Base-by-base conservation (phyloP, 176 grass and related monocot genomes). In the Panicum miliaceum region DNA sequence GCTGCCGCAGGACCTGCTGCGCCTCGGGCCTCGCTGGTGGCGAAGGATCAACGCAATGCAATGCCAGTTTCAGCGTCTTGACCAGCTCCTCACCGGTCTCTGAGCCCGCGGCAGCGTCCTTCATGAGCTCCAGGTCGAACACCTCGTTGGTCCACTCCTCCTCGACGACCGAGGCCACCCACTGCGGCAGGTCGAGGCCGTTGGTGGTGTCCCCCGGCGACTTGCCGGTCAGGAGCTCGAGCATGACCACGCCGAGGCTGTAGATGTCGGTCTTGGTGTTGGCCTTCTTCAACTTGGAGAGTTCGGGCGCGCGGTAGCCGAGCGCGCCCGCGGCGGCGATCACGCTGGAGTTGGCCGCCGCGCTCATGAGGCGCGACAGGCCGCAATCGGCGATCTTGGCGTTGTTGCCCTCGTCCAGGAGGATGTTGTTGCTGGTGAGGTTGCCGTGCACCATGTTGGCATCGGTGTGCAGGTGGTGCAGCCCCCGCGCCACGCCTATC, bases 61-160 rank as follows among this genome's bases (percentile, higher is more conserved):
- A 23, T 1, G 93, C 91, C 37, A 96, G 84, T n/a, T 96, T 96
- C 48, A 99, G 87, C 12, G 86, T 88, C 73, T 94, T 92, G 23
- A 99, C 93, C 54, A 99, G 78, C 78, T 99, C 93, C 59, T 99
- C 97, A 12, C 93, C 90, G 4, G 86, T 92, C 43, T 85, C 79
- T 3, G 79, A 80, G 29, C 77, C 86, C 2, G 86, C 68, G 42
- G 91, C 81, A 8, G 93, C 88, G 79, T 99, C 91, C 71, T 90
- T 94, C 91, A 92, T 91, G 74, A 96, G 89, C 84, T 96, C 93
- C 57, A 96, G 71, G 85, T 99, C 97, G 73, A 99, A 99, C 89
- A 99, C 97, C 84, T 99, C 97, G 76, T 94, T 99, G 7, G 88
- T 96, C 97, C 97, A 99, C 79, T 99, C 93, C 70, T 99, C 97